Percentiles rank a stretch among this genome's conserved stretches.
phyloP scores from a whole-genome alignment of 2,329 filamentous ascomycete species.

The Fonsecaea monophora region DNA sequence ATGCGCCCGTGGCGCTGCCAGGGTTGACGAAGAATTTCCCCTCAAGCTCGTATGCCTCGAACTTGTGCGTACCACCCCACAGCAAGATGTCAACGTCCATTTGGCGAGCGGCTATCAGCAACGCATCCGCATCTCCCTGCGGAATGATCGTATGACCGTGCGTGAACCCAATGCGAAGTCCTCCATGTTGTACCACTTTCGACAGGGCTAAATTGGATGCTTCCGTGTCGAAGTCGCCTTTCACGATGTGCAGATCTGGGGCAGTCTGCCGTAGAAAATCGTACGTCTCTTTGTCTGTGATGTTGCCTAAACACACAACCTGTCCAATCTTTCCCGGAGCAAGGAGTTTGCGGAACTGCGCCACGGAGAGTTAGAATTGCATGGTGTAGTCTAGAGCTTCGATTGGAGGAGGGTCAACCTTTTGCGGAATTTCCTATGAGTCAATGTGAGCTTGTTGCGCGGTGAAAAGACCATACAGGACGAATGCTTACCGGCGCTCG shows the following conservation, averaged over 20 bases:
- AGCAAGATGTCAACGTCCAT: constrained; percentile 74
- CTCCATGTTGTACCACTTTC: constrained; percentile 74
- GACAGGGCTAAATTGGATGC: constrained; percentile 69
- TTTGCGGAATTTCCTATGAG: constrained; percentile 76
- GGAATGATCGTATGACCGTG: constrained; percentile 75
- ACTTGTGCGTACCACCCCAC: constrained; percentile 73
- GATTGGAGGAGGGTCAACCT: constrained; percentile 63
- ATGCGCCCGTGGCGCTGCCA: constrained; percentile 70
- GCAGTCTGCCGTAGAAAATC: constrained; percentile 78
- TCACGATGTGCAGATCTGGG: constrained; percentile 73
- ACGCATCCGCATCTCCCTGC: constrained; percentile 69
- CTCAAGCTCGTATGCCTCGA: constrained; percentile 75
- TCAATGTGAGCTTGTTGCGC: constrained; percentile 10
- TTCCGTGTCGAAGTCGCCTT: constrained; percentile 73
- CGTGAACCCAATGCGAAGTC: constrained; percentile 71
- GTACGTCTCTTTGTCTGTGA: constrained; percentile 80
- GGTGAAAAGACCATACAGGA: constrained; percentile 27
- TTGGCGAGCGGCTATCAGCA: constrained; percentile 71
- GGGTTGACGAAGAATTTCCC: constrained; percentile 76
- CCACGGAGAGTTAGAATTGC: constrained; percentile 21
- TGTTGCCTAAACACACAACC: constrained; percentile 79
- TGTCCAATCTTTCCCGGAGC: constrained; percentile 83
- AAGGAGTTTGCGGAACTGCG: constrained; percentile 82
- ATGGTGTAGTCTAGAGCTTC: neutral
- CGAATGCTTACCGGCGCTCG: constrained; percentile 70